These are phyloP conservation scores for Yamadazyma phyllophila DNA, from an alignment of 805 yeast species.

Conservation along the genomic window DNA sequence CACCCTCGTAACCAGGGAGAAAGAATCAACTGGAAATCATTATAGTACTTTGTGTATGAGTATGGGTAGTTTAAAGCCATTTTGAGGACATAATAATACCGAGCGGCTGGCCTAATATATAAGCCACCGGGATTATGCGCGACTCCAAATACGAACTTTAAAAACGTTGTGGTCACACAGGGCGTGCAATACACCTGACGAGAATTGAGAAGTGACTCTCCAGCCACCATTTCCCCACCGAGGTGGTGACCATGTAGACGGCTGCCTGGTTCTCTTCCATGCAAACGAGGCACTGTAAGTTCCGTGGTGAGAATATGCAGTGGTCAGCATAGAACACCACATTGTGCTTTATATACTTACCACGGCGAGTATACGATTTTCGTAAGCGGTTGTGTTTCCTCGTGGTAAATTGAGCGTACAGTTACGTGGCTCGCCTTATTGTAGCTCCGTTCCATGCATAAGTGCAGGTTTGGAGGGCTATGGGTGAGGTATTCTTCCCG, in stretches of 20 bases:
- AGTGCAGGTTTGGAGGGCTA: no score
- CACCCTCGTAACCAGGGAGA: not conserved
- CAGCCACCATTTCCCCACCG: conserved; percentile 2
- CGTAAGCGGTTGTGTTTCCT: no score
- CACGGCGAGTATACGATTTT: conserved; percentile 1
- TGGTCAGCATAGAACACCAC: conserved; percentile 6
- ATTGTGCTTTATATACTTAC: not conserved
- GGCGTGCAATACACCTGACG: not conserved
- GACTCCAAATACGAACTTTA: not conserved
- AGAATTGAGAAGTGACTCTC: not conserved
- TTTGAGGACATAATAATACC: not conserved
- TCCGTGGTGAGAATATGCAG: no score
- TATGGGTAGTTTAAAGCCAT: not conserved
- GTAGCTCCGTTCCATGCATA: no score
- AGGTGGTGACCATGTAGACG: conserved; percentile 6
- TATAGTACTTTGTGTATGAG: not conserved
- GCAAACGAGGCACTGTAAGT: no score
- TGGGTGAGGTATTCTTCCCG: no score
- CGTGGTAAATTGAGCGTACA: no score
- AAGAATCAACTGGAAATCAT: not conserved
- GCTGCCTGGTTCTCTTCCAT: conserved; percentile 2
- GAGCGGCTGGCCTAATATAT: not conserved
- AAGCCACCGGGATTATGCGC: not conserved
- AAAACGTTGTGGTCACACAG: not conserved
- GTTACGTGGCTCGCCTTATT: no score